A percentile compares a stretch with the other conserved stretches of the same genome.
Conservation (phyloP, 495 filamentous ascomycete species). For the Penicillium psychrofluorescens region DNA sequence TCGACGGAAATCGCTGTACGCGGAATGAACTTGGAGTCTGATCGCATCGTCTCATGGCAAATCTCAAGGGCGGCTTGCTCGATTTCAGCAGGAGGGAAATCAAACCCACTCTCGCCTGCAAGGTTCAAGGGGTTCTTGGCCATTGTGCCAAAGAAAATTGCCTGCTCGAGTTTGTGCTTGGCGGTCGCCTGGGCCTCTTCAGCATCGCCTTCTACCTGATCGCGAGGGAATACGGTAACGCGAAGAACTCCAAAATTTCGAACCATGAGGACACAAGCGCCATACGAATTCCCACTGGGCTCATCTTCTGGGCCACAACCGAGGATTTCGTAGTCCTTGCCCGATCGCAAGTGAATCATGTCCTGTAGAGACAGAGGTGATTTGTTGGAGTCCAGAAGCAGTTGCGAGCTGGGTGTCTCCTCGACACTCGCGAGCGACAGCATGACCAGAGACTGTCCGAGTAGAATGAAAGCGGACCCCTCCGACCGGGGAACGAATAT, state of each 20-base stretch:
- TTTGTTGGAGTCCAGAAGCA: constrained; percentile 52
- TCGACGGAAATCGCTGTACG: constrained; percentile 67
- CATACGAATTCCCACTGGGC: constrained; percentile 35
- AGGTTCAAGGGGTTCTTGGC: constrained; percentile 77
- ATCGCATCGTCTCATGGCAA: constrained; percentile 75
- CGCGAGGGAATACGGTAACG: constrained; percentile 39
- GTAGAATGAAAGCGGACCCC: constrained; percentile 75
- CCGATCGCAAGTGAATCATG: constrained; percentile 69
- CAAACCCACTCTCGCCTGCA: constrained; percentile 49
- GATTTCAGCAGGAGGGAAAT: constrained; percentile 61
- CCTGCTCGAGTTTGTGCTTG: constrained; percentile 86
- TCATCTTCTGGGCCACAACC: constrained; percentile 37
- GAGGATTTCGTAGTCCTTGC: constrained; percentile 41
- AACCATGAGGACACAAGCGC: constrained; percentile 65
- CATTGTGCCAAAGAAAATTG: constrained; percentile 81
- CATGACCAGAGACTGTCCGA: constrained; percentile 67
- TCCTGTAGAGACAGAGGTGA: constrained; percentile 68
- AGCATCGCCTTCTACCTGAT: constrained; percentile 12
- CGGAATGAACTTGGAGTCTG: constrained; percentile 63
- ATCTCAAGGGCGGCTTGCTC: constrained; percentile 70
- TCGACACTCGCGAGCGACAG: constrained; percentile 57
- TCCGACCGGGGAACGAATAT: constrained; percentile 71
- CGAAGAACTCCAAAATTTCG: constrained; percentile 75
- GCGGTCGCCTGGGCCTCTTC: constrained; percentile 53
- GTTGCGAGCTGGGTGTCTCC: constrained; percentile 60